Base-by-base conservation (phyloP, 192 early-diverging fungal species). In the Linnemannia zychae region DNA sequence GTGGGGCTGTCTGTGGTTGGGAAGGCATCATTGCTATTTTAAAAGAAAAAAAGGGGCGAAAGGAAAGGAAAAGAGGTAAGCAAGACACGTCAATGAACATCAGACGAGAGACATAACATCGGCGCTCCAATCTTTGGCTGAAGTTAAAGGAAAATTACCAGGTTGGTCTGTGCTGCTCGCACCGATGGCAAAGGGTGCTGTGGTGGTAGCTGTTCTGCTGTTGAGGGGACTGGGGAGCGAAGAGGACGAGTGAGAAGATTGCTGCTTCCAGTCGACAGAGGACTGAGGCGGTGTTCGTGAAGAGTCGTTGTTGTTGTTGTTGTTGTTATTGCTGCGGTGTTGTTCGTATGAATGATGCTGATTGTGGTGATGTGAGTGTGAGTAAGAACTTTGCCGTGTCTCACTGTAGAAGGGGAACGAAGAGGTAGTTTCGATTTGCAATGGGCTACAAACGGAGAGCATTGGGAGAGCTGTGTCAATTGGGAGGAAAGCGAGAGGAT, bases 371-470 rank as follows among this genome's bases (percentile, higher is more conserved):
- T 36, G 40, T 11, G 65, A 40, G 36, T 80, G 72, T 47, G 79
- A 57, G 31, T 73, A 67, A 72, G 78, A 67, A 34, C 36, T 75
- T 33, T 72, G 71, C 24, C 82, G 71, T 68, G 75, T 84, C 67
- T 84, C 82, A 72, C 72, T 67, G 68, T 85, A 63, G 53, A 85
- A 85, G n/a, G 83, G 83, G 70, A 53, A 85, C 24, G 83, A 85
- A 24, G 83, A 79, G 18, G 83, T 79, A 38, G 77, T 38, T 79
- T 85, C 83, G 77, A 79, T 63, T 79, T 79, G 83, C 36, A 76
- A 36, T 12, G 83, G 83, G 60, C 83, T 85, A 65, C 74, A 85
- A 57, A 85, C 83, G 49, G 83, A 85, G 33, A 85, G 74, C 83
- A 85, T 85, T 67, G 71, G 76, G 47, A n/a, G n/a, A 67, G 53